phyloP scores from a whole-genome alignment of 345 rosid species.

The Odontarrhena argentea region DNA sequence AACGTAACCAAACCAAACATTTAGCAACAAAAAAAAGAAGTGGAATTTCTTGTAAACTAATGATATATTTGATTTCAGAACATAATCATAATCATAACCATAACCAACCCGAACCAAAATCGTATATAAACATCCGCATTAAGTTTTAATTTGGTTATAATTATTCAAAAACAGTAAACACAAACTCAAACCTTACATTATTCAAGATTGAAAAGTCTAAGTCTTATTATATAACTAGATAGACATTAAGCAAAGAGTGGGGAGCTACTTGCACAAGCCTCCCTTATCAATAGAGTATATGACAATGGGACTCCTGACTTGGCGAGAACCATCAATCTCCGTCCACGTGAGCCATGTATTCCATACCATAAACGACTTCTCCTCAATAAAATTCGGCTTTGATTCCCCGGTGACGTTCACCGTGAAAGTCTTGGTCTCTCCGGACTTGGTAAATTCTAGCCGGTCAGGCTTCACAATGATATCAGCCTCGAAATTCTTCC shows the following conservation, averaged over 20 bases:
- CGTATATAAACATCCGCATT: too few species aligned
- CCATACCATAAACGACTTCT: not conserved
- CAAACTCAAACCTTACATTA: too few species aligned
- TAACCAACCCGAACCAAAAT: too few species aligned
- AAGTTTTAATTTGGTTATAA: too few species aligned
- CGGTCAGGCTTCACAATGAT: constrained; percentile 45
- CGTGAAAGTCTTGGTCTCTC: constrained; percentile 46
- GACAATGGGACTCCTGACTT: constrained; percentile 36
- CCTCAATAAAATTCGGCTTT: not conserved
- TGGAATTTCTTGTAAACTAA: too few species aligned
- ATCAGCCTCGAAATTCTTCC: not conserved
- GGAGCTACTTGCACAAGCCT: not conserved
- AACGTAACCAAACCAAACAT: too few species aligned
- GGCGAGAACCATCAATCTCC: constrained; percentile 24
- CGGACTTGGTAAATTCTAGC: constrained; percentile 40
- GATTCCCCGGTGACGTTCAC: constrained; percentile 42
- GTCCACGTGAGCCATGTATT: constrained; percentile 33
- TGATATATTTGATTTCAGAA: too few species aligned
- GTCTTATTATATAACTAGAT: not conserved
- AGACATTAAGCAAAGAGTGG: not conserved
- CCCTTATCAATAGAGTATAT: constrained; percentile 7
- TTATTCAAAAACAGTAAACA: too few species aligned
- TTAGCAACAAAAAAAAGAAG: too few species aligned
- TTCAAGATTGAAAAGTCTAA: too few species aligned
- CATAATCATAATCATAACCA: too few species aligned